A percentile compares a stretch with the other conserved stretches of the same genome.
These are phyloP conservation scores for Erucastrum elatum DNA, from an alignment of 345 rosid species.

Conservation along the genomic window DNA sequence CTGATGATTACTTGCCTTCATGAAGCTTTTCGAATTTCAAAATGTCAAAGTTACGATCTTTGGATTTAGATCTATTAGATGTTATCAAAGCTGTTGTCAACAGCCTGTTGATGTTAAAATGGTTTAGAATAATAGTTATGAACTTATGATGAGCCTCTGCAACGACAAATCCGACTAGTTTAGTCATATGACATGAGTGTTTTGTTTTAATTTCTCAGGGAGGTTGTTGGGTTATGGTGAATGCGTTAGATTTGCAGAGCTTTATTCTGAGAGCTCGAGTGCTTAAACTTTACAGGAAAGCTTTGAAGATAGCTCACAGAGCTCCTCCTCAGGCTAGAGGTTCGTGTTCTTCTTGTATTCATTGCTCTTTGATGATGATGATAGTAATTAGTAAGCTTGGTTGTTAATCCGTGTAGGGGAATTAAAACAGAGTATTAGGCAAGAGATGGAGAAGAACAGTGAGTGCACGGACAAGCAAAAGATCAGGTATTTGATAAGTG, in stretches of 20 bases:
- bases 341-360: conserved; percentile 14
- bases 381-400: neutral
- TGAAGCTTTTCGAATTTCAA: neutral
- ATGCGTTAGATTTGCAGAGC: conserved; percentile 62
- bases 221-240: conserved; percentile 43
- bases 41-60: neutral
- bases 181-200: neutral
- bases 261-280: conserved; percentile 84
- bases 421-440: conserved; percentile 56
- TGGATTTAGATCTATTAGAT: neutral
- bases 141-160: neutral
- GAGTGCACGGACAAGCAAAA: conserved; percentile 66
- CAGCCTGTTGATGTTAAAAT: neutral
- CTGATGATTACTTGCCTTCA: neutral
- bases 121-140: neutral
- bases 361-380: neutral
- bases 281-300: conserved; percentile 79
- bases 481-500: conserved; percentile 70
- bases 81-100: neutral
- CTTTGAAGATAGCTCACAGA: conserved; percentile 63
- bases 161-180: too few species aligned
- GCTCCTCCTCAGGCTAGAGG: conserved; percentile 75
- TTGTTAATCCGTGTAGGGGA: conserved; percentile 35
- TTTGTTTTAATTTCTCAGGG: neutral
- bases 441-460: conserved; percentile 70